phyloP scores from a whole-genome alignment of 2,329 filamentous ascomycete genomes.

The Beauveria sp. region DNA sequence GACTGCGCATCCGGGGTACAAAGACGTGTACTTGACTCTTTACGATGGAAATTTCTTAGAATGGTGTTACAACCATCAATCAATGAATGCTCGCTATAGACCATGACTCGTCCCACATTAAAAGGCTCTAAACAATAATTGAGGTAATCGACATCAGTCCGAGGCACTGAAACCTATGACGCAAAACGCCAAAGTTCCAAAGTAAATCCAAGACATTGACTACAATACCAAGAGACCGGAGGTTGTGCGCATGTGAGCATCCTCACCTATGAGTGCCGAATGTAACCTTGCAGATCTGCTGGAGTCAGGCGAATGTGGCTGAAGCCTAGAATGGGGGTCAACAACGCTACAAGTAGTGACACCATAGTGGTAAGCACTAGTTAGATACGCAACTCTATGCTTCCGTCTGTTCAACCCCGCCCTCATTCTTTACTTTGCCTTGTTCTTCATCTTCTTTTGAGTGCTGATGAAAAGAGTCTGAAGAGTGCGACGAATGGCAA shows the following conservation, averaged over 20 bases:
- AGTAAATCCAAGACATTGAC: background rate
- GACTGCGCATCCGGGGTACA: background rate
- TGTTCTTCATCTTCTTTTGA: background rate
- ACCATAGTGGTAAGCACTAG: slow-evolving; percentile 8
- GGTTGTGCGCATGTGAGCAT: background rate
- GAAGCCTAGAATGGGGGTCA: background rate
- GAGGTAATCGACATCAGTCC: too few relatives aligned
- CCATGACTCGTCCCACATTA: background rate
- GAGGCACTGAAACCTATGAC: too few relatives aligned
- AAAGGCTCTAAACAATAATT: background rate
- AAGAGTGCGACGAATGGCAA: background rate
- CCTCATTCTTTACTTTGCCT: background rate
- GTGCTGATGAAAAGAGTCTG: background rate
- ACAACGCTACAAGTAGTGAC: background rate
- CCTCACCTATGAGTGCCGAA: background rate
- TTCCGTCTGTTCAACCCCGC: background rate
- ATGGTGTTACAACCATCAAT: too few relatives aligned
- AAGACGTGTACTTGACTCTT: background rate
- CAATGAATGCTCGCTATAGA: too few relatives aligned
- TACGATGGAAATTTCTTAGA: too few relatives aligned
- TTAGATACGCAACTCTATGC: background rate
- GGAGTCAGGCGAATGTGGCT: background rate
- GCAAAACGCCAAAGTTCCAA: background rate
- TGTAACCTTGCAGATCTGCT: slow-evolving; percentile 9
- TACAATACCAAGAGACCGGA: background rate